phyloP scores from a whole-genome alignment of 768 basidiomycete genomes.

The Termitomyces bulborhizus region DNA sequence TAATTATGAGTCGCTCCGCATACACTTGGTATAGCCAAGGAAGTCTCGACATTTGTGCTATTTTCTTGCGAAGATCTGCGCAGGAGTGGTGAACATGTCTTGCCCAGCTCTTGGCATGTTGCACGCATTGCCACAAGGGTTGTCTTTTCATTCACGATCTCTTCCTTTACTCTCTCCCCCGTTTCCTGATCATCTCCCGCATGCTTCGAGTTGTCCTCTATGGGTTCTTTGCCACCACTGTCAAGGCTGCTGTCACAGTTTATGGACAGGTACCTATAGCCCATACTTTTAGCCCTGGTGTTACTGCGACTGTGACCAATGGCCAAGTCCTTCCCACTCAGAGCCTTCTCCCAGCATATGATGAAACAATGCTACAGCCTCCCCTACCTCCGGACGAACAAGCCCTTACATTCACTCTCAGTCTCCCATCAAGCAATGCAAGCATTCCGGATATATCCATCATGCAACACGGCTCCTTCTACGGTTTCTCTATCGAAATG shows the following conservation, averaged over 20 bases:
- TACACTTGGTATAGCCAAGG: background rate
- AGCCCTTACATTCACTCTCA: conserved; percentile 37
- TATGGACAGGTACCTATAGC: conserved; percentile 26
- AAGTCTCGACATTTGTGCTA: background rate
- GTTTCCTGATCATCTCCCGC: background rate
- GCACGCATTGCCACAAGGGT: background rate
- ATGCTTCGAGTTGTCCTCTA: conserved; percentile 9
- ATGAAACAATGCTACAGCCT: conserved; percentile 41
- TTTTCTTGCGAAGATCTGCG: background rate
- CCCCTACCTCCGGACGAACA: conserved; percentile 43
- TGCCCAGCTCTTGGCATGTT: background rate
- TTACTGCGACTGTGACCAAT: conserved; percentile 12
- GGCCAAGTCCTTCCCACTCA: conserved; percentile 21
- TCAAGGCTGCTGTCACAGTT: conserved; percentile 19
- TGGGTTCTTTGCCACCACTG: conserved; percentile 7
- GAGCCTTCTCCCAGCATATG: conserved; percentile 41
- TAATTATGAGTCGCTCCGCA: too few species aligned
- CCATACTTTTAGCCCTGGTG: conserved; percentile 9
- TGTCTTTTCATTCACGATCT: background rate
- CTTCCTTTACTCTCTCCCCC: background rate
- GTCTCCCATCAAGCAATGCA: conserved; percentile 29
- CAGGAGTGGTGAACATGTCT: background rate
- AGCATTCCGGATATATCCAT: conserved; percentile 30
- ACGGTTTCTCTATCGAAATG: conserved; percentile 74
- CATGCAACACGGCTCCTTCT: conserved; percentile 46